Evolutionary conservation across 2,329 filamentous ascomycete species (phyloP).

Genomic region (Macroventuria anomochaeta): DNA sequence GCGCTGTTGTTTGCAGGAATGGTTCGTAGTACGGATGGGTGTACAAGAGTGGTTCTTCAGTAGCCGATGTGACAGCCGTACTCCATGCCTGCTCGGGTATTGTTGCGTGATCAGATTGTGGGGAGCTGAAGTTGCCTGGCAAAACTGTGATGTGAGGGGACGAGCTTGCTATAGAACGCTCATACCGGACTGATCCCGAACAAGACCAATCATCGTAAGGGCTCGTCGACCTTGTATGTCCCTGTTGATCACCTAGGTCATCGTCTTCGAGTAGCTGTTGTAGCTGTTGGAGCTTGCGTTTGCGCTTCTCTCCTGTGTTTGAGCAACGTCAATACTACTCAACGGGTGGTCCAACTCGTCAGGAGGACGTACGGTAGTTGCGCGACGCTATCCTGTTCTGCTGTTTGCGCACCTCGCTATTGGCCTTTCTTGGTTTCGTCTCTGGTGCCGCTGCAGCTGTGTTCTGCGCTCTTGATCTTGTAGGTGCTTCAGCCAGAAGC

Average conservation of each 20-base stretch:
- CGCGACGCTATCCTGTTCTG: conserved; percentile 49
- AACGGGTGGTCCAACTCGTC: background rate
- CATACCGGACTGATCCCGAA: conserved; percentile 29
- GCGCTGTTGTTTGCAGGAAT: background rate
- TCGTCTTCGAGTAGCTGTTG: conserved; percentile 42
- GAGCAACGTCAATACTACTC: background rate
- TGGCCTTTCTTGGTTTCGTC: conserved; percentile 43
- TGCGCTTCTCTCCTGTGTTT: conserved; percentile 44
- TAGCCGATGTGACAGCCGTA: background rate
- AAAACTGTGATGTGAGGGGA: conserved; percentile 6
- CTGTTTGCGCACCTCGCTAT: conserved; percentile 48
- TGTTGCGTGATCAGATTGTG: background rate
- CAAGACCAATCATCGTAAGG: conserved; percentile 23
- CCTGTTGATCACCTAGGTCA: conserved; percentile 22
- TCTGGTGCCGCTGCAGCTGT: conserved; percentile 16
- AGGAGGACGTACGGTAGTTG: conserved; percentile 42
- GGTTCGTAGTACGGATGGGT: background rate
- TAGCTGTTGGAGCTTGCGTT: conserved; percentile 46
- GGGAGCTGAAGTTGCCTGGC: background rate
- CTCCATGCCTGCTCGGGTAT: background rate
- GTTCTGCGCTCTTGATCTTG: conserved; percentile 11
- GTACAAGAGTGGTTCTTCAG: background rate
- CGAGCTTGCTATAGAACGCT: conserved; percentile 1
- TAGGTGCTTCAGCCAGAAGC: conserved; percentile 15
- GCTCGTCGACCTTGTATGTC: conserved; percentile 20